A percentile compares a stretch with the other conserved stretches of the same genome.
These are phyloP conservation scores for Ambrosiella cleistominuta DNA, from an alignment of 2,329 filamentous ascomycete species.

Conservation along the genomic window DNA sequence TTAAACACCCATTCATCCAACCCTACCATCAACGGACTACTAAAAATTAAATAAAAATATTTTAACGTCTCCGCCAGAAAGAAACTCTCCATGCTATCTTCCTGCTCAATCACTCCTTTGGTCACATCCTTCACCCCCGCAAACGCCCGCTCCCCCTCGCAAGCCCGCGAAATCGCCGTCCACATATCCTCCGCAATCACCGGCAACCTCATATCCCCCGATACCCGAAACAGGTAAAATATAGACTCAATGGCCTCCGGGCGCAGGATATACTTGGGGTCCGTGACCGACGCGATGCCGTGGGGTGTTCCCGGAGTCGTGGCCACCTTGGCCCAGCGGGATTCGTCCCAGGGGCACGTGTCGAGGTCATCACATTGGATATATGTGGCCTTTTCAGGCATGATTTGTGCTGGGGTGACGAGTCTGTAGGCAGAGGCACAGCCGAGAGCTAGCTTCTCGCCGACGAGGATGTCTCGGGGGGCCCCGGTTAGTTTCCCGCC, in stretches of 20 bases:
- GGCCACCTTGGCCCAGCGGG: conserved; percentile 17
- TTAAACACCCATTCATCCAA: conserved; percentile 46
- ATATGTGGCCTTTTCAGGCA: conserved; percentile 40
- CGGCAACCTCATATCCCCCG: conserved; percentile 46
- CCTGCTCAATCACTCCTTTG: conserved; percentile 16
- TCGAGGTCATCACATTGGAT: conserved; percentile 23
- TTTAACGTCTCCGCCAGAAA: conserved; percentile 55
- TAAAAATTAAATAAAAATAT: conserved; percentile 48
- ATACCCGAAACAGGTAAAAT: conserved; percentile 61
- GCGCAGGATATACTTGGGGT: conserved; percentile 45
- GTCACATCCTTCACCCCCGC: conserved; percentile 48
- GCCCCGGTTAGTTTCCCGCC: conserved; percentile 36
- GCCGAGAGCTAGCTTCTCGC: conserved; percentile 40
- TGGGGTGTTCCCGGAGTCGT: conserved; percentile 25
- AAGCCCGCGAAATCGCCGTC: conserved; percentile 40
- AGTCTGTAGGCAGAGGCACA: conserved; percentile 46
- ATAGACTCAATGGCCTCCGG: conserved; percentile 70
- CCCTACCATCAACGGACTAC: conserved; percentile 38
- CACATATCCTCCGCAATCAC: conserved; percentile 64
- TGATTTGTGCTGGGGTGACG: conserved; percentile 38
- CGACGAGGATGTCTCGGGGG: conserved; percentile 36
- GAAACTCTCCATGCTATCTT: conserved; percentile 33
- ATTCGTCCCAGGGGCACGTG: conserved; percentile 20
- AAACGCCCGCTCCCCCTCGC: conserved; percentile 43
- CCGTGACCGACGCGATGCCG: conserved; percentile 37